Evolutionary conservation across 345 rosid genomes (phyloP).

Genomic region (Arabis hirsuta): DNA sequence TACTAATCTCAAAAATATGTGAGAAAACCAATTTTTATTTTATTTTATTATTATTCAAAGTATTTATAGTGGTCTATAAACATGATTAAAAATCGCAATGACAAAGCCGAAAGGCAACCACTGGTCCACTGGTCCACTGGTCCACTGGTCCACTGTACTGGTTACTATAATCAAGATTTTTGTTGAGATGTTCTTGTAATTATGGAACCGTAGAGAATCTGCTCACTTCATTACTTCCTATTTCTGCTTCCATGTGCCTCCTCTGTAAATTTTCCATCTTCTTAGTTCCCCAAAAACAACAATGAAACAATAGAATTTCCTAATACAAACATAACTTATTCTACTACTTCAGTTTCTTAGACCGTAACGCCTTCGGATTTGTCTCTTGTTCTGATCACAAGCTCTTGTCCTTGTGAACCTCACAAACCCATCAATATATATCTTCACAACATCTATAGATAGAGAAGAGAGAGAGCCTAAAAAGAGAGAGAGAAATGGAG

Average conservation of each 20-base stretch:
- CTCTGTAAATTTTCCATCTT: neutral
- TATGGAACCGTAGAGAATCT: conserved; percentile 17
- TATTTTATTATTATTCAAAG: no score
- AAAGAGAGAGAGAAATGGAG: conserved; percentile 33
- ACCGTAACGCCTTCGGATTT: neutral
- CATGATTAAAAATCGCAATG: no score
- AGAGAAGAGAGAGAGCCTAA: neutral
- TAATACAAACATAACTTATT: neutral
- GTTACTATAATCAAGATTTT: neutral
- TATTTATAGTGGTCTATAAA: no score
- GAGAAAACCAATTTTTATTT: no score
- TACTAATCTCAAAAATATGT: no score
- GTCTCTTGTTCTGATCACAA: conserved; percentile 20
- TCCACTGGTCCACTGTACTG: no score
- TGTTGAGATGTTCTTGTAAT: neutral
- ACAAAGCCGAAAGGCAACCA: no score
- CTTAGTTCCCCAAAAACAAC: neutral
- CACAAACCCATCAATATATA: conserved; percentile 1
- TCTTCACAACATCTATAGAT: neutral
- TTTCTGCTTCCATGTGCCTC: neutral
- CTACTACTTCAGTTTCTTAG: neutral
- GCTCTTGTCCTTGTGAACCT: conserved; percentile 19
- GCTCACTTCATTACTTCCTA: neutral
- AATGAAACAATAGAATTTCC: neutral
- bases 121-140: no score